A percentile compares a stretch with the other conserved stretches of the same genome.
These are phyloP conservation scores for Zangia roseola DNA, from an alignment of 768 basidiomycete species.

Conservation along the genomic window DNA sequence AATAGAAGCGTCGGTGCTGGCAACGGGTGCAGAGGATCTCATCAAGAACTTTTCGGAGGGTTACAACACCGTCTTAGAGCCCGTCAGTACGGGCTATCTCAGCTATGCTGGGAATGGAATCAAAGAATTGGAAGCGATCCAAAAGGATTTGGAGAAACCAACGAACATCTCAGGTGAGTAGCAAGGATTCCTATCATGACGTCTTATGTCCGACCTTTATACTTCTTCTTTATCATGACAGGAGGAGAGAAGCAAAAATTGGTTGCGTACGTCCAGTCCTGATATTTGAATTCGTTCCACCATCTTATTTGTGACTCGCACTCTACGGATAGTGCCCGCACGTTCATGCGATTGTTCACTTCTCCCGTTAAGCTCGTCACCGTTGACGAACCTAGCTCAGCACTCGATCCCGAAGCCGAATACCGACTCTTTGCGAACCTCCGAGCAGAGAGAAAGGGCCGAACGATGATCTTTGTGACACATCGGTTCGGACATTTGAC, in stretches of 20 bases:
- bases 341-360: slow-evolving; percentile 40
- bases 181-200: not conserved
- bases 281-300: too few species aligned
- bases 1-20: slow-evolving; percentile 21
- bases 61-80: slow-evolving; percentile 41
- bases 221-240: not conserved
- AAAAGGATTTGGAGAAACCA: slow-evolving; percentile 19
- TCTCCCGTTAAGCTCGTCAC: slow-evolving; percentile 30
- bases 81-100: slow-evolving; percentile 26
- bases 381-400: slow-evolving; percentile 40
- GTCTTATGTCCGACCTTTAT: not conserved
- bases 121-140: slow-evolving; percentile 12
- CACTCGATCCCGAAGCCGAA: slow-evolving; percentile 38
- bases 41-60: slow-evolving; percentile 37
- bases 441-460: slow-evolving; percentile 26
- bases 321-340: slow-evolving; percentile 36
- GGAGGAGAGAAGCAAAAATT: slow-evolving; percentile 35
- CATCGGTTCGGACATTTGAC: slow-evolving; percentile 41
- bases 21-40: slow-evolving; percentile 42
- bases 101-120: slow-evolving; percentile 23
- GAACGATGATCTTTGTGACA: slow-evolving; percentile 42
- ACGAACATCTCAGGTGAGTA: slow-evolving; percentile 25
- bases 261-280: slow-evolving; percentile 15
- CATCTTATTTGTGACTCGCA: not conserved
- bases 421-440: slow-evolving; percentile 32